Evolutionary conservation across 805 yeast genomes (phyloP).

Genomic region (Kregervanrija fluxuum): DNA sequence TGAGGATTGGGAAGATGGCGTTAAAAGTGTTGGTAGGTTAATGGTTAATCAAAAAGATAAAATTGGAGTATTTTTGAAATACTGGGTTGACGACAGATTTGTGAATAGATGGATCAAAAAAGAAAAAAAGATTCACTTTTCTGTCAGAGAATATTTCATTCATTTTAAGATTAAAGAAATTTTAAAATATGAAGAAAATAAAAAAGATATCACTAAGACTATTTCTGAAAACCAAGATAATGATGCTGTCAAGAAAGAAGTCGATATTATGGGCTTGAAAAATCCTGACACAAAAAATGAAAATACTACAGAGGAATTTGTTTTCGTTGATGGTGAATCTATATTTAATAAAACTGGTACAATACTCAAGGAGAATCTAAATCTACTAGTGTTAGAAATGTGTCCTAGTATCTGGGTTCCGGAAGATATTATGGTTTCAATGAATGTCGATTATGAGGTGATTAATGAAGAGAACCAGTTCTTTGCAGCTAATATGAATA

Average conservation of each 20-base stretch:
- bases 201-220: neutral
- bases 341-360: slow-evolving; percentile 4
- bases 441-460: slow-evolving; percentile 18
- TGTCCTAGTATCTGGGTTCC: slow-evolving; percentile 30
- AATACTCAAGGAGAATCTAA: slow-evolving; percentile 13
- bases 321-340: neutral
- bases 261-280: neutral
- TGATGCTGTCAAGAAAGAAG: neutral
- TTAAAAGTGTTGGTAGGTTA: slow-evolving; percentile 22
- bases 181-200: slow-evolving; percentile 7
- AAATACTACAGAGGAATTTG: neutral
- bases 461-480: slow-evolving; percentile 19
- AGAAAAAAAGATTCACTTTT: slow-evolving; percentile 11
- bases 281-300: neutral
- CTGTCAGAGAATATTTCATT: slow-evolving; percentile 19
- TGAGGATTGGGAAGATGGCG: slow-evolving; percentile 15
- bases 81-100: slow-evolving; percentile 27
- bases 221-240: neutral
- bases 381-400: slow-evolving; percentile 22
- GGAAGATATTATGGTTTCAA: slow-evolving; percentile 19
- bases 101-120: slow-evolving; percentile 14
- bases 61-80: slow-evolving; percentile 27
- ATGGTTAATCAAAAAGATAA: slow-evolving; percentile 22
- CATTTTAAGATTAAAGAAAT: slow-evolving; percentile 28
- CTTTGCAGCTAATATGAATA: slow-evolving; percentile 11